Percentiles rank a stretch among this genome's conserved stretches.
These are phyloP conservation scores for Xylariaceae sp. DNA, from an alignment of 2,329 filamentous ascomycete genomes.

Conservation along the genomic window DNA sequence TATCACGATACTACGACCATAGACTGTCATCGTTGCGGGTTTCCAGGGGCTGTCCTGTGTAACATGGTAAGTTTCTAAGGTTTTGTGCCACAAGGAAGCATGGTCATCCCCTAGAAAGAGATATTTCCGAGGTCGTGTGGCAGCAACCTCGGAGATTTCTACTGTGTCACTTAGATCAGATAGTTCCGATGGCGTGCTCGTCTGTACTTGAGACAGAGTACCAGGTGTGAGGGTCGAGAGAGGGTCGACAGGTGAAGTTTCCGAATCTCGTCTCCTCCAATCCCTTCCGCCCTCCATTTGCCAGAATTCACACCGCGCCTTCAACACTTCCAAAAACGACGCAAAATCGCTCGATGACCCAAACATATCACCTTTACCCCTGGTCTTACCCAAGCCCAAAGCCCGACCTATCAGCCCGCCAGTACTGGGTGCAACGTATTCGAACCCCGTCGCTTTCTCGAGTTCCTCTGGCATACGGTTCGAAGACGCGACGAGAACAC, in stretches of 20 bases:
- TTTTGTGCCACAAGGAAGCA: conserved; percentile 28
- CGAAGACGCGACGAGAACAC: conserved; percentile 75
- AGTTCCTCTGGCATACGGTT: conserved; percentile 84
- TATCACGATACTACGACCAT: conserved; percentile 62
- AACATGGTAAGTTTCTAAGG: conserved; percentile 11
- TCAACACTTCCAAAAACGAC: conserved; percentile 71
- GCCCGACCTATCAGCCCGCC: conserved; percentile 51
- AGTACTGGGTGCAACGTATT: conserved; percentile 56
- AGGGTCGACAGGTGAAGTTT: conserved; percentile 25
- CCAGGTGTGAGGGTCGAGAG: conserved; percentile 11
- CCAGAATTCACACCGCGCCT: conserved; percentile 78
- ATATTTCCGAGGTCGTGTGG: conserved; percentile 29
- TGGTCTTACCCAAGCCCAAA: conserved; percentile 39
- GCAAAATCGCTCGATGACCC: conserved; percentile 70
- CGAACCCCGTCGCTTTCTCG: conserved; percentile 69
- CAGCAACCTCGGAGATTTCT: conserved; percentile 7
- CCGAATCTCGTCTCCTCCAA: conserved; percentile 60
- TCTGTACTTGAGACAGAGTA: conserved; percentile 1
- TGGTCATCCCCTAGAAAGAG: conserved; percentile 25
- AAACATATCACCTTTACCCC: conserved; percentile 49
- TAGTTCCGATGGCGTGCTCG: not conserved
- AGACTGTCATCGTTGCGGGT: conserved; percentile 48
- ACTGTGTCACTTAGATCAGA: not conserved
- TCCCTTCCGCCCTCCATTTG: conserved; percentile 76
- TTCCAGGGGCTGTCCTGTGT: conserved; percentile 37